These are phyloP conservation scores for Glebionis coronaria DNA, from an alignment of 129 eudicot species.

Conservation along the genomic window DNA sequence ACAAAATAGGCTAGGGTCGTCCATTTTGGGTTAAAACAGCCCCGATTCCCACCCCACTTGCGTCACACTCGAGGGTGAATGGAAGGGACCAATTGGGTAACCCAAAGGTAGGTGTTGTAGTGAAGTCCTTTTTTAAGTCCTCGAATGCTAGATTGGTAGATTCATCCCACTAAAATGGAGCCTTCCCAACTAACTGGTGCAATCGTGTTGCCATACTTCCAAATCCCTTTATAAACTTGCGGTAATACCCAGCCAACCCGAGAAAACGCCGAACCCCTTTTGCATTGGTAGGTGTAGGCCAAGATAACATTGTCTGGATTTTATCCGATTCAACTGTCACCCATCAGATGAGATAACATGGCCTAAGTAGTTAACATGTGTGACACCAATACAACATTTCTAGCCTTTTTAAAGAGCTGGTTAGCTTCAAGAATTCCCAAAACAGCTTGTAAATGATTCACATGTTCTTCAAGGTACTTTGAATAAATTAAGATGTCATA, in stretches of 20 bases:
- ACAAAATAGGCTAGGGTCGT: not conserved
- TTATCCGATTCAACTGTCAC: not conserved
- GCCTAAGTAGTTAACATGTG: not conserved
- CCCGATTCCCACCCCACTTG: conserved; percentile 16
- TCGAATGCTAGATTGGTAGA: too few species aligned
- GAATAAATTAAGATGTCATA: too few species aligned
- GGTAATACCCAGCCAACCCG: too few species aligned
- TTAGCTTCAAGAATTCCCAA: not conserved
- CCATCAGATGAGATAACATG: not conserved
- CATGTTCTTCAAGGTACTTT: too few species aligned
- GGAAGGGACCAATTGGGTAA: conserved; percentile 11
- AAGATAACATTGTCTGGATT: not conserved
- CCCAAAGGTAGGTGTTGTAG: not conserved
- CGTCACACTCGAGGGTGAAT: conserved; percentile 15
- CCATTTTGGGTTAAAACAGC: conserved; percentile 2
- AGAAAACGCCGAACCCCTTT: not conserved
- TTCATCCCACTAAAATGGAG: too few species aligned
- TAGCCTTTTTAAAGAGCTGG: not conserved
- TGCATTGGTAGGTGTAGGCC: conserved; percentile 4
- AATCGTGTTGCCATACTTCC: too few species aligned
- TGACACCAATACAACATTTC: not conserved
- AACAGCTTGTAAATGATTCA: too few species aligned
- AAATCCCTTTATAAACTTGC: too few species aligned
- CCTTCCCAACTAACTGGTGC: too few species aligned
- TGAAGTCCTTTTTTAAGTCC: too few species aligned